phyloP scores from a whole-genome alignment of 805 yeast genomes.

The Schizosaccharomyces octosporus region DNA sequence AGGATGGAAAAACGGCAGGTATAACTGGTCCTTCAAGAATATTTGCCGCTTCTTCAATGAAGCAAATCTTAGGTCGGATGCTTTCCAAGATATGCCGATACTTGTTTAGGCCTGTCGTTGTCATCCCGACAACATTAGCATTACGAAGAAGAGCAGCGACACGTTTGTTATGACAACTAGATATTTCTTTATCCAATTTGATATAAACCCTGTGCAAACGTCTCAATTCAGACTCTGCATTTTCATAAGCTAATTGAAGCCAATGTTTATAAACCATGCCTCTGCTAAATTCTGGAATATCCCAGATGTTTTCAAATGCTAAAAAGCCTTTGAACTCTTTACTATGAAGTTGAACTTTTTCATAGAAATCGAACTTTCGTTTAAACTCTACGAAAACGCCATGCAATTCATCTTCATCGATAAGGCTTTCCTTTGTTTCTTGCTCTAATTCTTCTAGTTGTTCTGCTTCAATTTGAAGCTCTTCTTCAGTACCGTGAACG shows the following conservation, averaged over 20 bases:
- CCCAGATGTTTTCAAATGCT: neutral
- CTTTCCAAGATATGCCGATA: neutral
- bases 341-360: neutral
- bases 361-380: neutral
- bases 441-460: neutral
- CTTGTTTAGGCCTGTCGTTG: neutral
- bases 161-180: neutral
- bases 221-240: neutral
- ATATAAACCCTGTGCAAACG: neutral
- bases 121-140: neutral
- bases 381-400: neutral
- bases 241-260: neutral
- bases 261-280: neutral
- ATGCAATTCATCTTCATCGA: neutral
- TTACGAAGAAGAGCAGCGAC: neutral
- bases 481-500: neutral
- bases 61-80: neutral
- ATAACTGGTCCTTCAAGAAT: neutral
- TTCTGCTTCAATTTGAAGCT: neutral
- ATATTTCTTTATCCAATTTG: neutral
- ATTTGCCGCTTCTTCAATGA: neutral
- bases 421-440: neutral
- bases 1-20: neutral
- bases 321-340: neutral
- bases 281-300: neutral